phyloP scores from a whole-genome alignment of 768 basidiomycete species.

The Hygrophorus russula region DNA sequence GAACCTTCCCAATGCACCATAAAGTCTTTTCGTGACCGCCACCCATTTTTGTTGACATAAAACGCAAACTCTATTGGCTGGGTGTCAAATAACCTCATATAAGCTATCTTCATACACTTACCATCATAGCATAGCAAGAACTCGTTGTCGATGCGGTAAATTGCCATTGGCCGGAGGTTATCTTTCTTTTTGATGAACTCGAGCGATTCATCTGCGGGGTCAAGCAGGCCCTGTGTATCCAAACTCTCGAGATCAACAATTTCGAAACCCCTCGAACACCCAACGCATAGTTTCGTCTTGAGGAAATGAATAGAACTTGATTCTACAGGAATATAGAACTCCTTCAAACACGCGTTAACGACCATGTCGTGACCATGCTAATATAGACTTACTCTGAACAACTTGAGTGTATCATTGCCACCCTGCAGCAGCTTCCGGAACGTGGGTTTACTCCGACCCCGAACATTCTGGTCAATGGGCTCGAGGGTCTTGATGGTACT shows the following conservation, averaged over 20 bases:
- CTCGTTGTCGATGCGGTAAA: slow-evolving; percentile 93
- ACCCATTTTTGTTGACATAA: slow-evolving; percentile 95
- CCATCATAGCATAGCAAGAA: slow-evolving; percentile 97
- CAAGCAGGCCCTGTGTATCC: slow-evolving; percentile 92
- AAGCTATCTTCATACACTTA: slow-evolving; percentile 24
- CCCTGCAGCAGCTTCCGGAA: slow-evolving; percentile 92
- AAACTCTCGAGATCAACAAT: slow-evolving; percentile 95
- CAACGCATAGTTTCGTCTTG: slow-evolving; percentile 94
- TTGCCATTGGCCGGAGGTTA: slow-evolving; percentile 86
- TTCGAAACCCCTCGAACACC: slow-evolving; percentile 95
- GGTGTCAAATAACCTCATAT: slow-evolving; percentile 5
- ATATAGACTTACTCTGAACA: slow-evolving; percentile 60
- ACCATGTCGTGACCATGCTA: neutral
- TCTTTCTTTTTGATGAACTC: slow-evolving; percentile 91
- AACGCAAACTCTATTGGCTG: slow-evolving; percentile 84
- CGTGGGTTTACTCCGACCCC: slow-evolving; percentile 77
- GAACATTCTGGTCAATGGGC: slow-evolving; percentile 82
- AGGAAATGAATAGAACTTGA: slow-evolving; percentile 95
- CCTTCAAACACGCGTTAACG: slow-evolving; percentile 33
- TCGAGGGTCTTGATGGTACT: slow-evolving; percentile 97
- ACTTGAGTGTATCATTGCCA: slow-evolving; percentile 85
- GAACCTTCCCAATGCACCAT: slow-evolving; percentile 96
- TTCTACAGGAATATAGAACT: slow-evolving; percentile 98
- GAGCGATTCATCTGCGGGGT: slow-evolving; percentile 82
- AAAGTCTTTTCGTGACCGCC: slow-evolving; percentile 82